A percentile compares a stretch with the other conserved stretches of the same genome.
Evolutionary conservation across 2,329 filamentous ascomycete genomes (phyloP).

Genomic region (Colletotrichum euphorbiae): DNA sequence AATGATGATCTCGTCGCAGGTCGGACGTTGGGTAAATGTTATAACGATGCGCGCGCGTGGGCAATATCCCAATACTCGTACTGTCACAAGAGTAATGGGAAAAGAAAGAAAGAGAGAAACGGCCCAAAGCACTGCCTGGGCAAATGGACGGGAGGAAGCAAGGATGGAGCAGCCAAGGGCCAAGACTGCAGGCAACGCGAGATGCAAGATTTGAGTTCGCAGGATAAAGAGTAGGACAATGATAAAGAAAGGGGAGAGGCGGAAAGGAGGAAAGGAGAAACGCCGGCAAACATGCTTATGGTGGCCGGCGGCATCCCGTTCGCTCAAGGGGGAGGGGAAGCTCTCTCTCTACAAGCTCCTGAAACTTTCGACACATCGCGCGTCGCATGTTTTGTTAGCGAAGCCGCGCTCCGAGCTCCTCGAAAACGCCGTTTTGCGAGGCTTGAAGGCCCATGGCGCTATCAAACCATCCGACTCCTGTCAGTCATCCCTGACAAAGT

Average conservation of each 20-base stretch:
- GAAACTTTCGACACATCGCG: constrained; percentile 46
- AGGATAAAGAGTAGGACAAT: background rate
- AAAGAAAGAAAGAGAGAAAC: background rate
- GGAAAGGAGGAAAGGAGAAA: background rate
- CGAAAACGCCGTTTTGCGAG: constrained; percentile 25
- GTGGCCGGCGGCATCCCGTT: constrained; percentile 2
- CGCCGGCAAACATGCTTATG: constrained; percentile 23
- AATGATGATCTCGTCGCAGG: constrained; percentile 40
- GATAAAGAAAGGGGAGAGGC: background rate
- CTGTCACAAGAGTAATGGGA: background rate
- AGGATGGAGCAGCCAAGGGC: constrained; percentile 29
- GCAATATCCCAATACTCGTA: background rate
- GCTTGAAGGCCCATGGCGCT: constrained; percentile 18
- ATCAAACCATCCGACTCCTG: background rate
- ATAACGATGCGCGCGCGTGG: background rate
- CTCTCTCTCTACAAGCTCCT: constrained; percentile 18
- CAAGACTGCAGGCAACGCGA: constrained; percentile 16
- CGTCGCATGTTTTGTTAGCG: constrained; percentile 44
- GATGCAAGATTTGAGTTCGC: constrained; percentile 21
- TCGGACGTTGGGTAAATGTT: background rate
- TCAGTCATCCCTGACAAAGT: background rate
- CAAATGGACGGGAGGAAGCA: constrained; percentile 5
- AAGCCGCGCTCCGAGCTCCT: constrained; percentile 30
- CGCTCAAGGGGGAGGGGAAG: constrained; percentile 11
- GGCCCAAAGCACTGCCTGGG: constrained; percentile 1